Evolutionary conservation across 441 rosid species (phyloP).

Genomic region (Mallotus repandus): DNA sequence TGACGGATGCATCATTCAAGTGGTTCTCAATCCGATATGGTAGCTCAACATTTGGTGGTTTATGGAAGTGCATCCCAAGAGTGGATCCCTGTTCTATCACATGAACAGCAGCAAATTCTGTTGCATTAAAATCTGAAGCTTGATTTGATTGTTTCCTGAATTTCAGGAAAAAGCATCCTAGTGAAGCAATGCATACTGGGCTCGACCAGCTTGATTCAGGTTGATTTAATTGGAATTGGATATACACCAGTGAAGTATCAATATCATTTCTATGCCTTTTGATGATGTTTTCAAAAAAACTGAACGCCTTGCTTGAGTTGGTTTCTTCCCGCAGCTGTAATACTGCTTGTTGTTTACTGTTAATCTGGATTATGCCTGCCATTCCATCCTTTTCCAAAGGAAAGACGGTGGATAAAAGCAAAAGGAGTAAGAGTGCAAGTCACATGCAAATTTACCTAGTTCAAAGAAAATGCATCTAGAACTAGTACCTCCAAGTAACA

Average conservation of each 20-base stretch:
- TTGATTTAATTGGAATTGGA: constrained; percentile 68
- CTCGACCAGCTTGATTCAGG: constrained; percentile 85
- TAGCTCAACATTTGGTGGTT: constrained; percentile 63
- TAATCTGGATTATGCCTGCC: constrained; percentile 46
- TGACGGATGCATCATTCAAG: constrained; percentile 61
- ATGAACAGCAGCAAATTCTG: constrained; percentile 75
- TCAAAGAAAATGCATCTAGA: neutral
- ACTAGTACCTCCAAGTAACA: constrained; percentile 69
- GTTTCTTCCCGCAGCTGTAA: constrained; percentile 58
- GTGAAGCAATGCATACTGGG: constrained; percentile 86
- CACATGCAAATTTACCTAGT: constrained; percentile 16
- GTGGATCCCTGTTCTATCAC: constrained; percentile 89
- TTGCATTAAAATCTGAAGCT: constrained; percentile 28
- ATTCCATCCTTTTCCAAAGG: constrained; percentile 58
- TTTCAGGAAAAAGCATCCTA: constrained; percentile 87
- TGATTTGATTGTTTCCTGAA: constrained; percentile 66
- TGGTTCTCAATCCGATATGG: constrained; percentile 93
- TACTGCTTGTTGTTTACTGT: constrained; percentile 55
- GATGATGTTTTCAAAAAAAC: constrained; percentile 78
- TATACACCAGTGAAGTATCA: constrained; percentile 49
- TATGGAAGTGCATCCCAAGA: constrained; percentile 72
- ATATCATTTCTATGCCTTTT: constrained; percentile 68
- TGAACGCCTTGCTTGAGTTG: constrained; percentile 55
- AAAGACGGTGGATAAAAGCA: constrained; percentile 17
- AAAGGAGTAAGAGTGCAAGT: constrained; percentile 23